Conservation (phyloP, 1,139 yeast genomes). For the Yamadazyma taylorii region DNA sequence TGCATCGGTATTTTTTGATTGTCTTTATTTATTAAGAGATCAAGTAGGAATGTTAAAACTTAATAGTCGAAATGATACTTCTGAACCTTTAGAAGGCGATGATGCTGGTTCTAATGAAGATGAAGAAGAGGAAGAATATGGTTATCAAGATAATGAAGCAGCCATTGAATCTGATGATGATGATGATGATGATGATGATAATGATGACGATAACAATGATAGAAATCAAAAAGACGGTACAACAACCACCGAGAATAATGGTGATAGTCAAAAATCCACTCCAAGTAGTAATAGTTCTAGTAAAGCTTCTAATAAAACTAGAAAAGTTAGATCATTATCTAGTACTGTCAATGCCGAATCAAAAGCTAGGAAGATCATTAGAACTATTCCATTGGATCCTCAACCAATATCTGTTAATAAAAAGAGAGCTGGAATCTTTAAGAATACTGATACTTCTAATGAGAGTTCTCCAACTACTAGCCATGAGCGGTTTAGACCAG, state of each 20-base stretch:
- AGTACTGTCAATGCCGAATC: slow-evolving; percentile 61
- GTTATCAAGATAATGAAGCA: slow-evolving; percentile 23
- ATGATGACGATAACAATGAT: neutral
- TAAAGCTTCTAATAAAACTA: slow-evolving; percentile 31
- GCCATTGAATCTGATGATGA: slow-evolving; percentile 29
- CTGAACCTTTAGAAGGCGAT: slow-evolving; percentile 21
- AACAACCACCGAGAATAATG: neutral
- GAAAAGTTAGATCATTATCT: slow-evolving; percentile 50
- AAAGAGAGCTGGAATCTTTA: slow-evolving; percentile 42
- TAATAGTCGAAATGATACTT: slow-evolving; percentile 35
- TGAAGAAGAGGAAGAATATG: slow-evolving; percentile 25
- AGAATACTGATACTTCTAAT: slow-evolving; percentile 33
- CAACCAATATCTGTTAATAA: slow-evolving; percentile 57
- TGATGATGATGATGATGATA: neutral
- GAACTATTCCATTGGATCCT: slow-evolving; percentile 80
- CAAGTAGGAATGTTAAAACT: slow-evolving; percentile 82
- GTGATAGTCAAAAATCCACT: slow-evolving; percentile 34
- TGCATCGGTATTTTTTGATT: slow-evolving; percentile 90
- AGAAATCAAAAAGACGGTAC: too few relatives aligned
- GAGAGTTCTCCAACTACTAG: slow-evolving; percentile 29
- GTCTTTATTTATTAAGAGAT: slow-evolving; percentile 77
- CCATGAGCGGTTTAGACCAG: slow-evolving; percentile 3
- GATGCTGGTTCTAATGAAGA: slow-evolving; percentile 19
- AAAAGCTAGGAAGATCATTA: slow-evolving; percentile 69
- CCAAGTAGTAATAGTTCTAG: slow-evolving; percentile 36